Evolutionary conservation across 1,284 basidiomycete genomes (phyloP), one percentile per base, ranked within the genome.

Genomic region (Agaricales sp.): DNA sequence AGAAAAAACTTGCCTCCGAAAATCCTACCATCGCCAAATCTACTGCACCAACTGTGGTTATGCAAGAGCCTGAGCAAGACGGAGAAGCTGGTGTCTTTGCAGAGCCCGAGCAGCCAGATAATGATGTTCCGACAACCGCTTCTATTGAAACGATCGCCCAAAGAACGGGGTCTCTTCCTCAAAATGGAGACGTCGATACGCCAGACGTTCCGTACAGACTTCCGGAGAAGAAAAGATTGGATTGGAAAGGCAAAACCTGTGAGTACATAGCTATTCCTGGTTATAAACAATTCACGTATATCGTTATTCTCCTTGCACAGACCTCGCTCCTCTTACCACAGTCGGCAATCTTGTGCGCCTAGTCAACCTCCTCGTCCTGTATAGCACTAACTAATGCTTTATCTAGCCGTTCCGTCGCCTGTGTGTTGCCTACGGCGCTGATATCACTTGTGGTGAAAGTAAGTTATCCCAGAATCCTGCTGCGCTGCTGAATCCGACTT

Each of bases 381-480:
- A 45, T 25, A 13, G 13, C 26, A 1, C 19, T 43, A 12, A 46
- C 14, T 25, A 3, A 18, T 26, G 22, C 39, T 21, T 2, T 8
- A 6, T 23, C 18, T 46, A 92, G 89, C 95, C 95, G 0, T 99
- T 98, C 74, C 83, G 95, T 14, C 78, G 93, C 19, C 66, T 99
- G 16, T 97, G 92, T 57, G 80, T 87, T 3, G 71, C 78, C 30
- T 85, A 90, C 53, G 95, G 95, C 4, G 91, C 87, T 1, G 92
- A 96, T 56, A 97, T 99, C 58, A 96, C 92, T 12, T 93, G 91
- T 55, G 92, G 92, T 26, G 95, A 98, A 68, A 98, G 89, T 86
- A 59, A 41, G 74, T 57, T 3, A 20, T 39, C 16, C 37, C 30
- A 14, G 6, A 16, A 18, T 19, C 14, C 26, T 6, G 20, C 14